phyloP scores from a whole-genome alignment of 1,284 basidiomycete species.

The Heterobasidion parviporum region DNA sequence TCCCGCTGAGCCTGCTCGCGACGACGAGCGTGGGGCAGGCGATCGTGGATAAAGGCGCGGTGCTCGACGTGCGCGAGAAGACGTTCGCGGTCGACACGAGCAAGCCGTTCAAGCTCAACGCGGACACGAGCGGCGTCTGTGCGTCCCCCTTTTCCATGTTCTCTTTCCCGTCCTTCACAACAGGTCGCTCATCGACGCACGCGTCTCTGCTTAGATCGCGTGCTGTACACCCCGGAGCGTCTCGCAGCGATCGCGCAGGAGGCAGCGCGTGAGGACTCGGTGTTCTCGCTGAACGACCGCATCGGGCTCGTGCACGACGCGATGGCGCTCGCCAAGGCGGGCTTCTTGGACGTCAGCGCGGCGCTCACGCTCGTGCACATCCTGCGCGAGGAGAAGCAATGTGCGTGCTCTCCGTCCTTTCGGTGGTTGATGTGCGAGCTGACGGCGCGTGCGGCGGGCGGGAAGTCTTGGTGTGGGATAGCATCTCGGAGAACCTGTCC shows the following conservation, averaged over 20 bases:
- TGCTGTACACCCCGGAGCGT: conserved; percentile 80
- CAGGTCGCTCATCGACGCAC: neutral
- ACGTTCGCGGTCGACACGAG: conserved; percentile 62
- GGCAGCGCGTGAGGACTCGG: conserved; percentile 55
- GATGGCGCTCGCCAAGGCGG: conserved; percentile 75
- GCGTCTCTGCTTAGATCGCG: conserved; percentile 47
- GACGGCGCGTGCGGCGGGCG: neutral
- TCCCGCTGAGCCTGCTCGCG: conserved; percentile 78
- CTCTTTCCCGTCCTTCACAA: neutral
- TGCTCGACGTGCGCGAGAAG: conserved; percentile 69
- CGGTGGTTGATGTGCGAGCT: neutral
- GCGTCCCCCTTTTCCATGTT: conserved; percentile 20
- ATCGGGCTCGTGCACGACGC: conserved; percentile 82
- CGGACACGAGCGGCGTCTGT: conserved; percentile 87
- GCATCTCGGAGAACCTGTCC: conserved; percentile 48
- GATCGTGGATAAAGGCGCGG: conserved; percentile 51
- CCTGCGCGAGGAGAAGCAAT: conserved; percentile 68
- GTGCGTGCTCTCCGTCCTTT: conserved; percentile 30
- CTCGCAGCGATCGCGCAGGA: conserved; percentile 75
- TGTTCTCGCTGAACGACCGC: conserved; percentile 79
- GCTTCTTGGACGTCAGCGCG: conserved; percentile 69
- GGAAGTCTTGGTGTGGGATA: conserved; percentile 71
- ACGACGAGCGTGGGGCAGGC: conserved; percentile 50
- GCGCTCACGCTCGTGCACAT: conserved; percentile 67
- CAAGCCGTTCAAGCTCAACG: conserved; percentile 83